A percentile compares a stretch with the other conserved stretches of the same genome.
Conservation (phyloP, 495 filamentous ascomycete genomes). For the Neurospora sp. region DNA sequence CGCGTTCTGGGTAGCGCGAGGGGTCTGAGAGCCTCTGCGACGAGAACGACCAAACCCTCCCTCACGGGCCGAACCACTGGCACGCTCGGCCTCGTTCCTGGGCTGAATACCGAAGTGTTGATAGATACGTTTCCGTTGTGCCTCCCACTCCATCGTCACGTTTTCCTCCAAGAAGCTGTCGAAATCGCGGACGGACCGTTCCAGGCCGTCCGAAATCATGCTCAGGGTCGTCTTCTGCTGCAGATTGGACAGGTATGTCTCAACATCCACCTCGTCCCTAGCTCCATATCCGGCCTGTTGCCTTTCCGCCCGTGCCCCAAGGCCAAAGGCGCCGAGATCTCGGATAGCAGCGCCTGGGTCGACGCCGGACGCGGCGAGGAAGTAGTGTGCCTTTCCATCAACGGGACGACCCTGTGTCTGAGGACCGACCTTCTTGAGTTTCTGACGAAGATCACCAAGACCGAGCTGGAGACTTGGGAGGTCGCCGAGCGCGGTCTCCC, state of each 20-base stretch:
- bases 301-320: conserved; percentile 26
- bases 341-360: conserved; percentile 66
- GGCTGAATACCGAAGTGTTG: conserved; percentile 87
- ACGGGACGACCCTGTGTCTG: conserved; percentile 35
- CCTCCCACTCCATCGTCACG: conserved; percentile 90
- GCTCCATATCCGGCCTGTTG: conserved; percentile 4
- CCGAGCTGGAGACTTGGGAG: conserved; percentile 70
- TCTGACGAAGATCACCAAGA: conserved; percentile 75
- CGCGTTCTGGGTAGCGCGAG: conserved; percentile 55
- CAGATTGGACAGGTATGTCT: conserved; percentile 70
- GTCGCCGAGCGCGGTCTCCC: conserved; percentile 42
- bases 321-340: conserved; percentile 56
- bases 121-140: conserved; percentile 83
- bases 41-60: conserved; percentile 45
- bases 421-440: conserved; percentile 67
- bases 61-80: conserved; percentile 41
- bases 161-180: conserved; percentile 89
- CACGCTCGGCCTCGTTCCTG: conserved; percentile 37
- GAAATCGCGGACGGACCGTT: conserved; percentile 80
- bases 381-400: conserved; percentile 69
- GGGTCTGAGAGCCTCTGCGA: conserved; percentile 36
- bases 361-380: conserved; percentile 83
- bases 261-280: conserved; percentile 60
- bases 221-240: conserved; percentile 84
- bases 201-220: conserved; percentile 80